Conservation (phyloP, 1,139 yeast species). For the Kluyveromyces marxianus region DNA sequence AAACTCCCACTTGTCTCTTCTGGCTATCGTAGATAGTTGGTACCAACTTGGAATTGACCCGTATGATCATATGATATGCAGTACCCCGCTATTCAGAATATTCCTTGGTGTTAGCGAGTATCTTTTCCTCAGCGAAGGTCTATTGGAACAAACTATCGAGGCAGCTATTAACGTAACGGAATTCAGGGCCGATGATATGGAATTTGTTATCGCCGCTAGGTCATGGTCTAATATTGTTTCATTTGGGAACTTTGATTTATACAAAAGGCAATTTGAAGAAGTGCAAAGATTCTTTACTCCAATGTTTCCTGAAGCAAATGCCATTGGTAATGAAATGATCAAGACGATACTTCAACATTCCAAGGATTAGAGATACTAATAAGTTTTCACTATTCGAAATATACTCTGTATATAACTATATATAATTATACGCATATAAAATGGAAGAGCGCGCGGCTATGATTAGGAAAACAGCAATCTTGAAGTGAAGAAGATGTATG, state of each 20-base stretch:
- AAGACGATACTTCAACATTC: conserved; percentile 52
- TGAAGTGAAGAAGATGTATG: not conserved
- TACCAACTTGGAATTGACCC: conserved; percentile 76
- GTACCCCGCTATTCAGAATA: conserved; percentile 87
- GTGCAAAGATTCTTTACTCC: conserved; percentile 79
- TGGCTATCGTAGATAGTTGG: conserved; percentile 96
- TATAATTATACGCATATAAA: not conserved
- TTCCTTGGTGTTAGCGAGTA: conserved; percentile 93
- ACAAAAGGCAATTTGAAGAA: conserved; percentile 62
- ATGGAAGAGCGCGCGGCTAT: not conserved
- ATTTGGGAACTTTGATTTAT: conserved; percentile 67
- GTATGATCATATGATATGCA: conserved; percentile 93
- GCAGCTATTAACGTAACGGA: conserved; percentile 61
- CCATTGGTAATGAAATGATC: conserved; percentile 93
- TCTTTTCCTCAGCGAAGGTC: conserved; percentile 73
- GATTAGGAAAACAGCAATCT: not conserved
- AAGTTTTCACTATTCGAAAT: not conserved
- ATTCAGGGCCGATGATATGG: conserved; percentile 80
- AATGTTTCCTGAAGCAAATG: conserved; percentile 82
- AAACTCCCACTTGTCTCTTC: conserved; percentile 78
- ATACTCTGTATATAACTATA: not conserved
- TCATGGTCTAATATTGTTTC: conserved; percentile 81
- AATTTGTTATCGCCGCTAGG: conserved; percentile 73
- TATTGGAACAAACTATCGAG: conserved; percentile 69
- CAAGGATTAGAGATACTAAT: conserved; percentile 4